Base-by-base conservation (phyloP, 2,329 filamentous ascomycete genomes). In the Aspergillus candidus region DNA sequence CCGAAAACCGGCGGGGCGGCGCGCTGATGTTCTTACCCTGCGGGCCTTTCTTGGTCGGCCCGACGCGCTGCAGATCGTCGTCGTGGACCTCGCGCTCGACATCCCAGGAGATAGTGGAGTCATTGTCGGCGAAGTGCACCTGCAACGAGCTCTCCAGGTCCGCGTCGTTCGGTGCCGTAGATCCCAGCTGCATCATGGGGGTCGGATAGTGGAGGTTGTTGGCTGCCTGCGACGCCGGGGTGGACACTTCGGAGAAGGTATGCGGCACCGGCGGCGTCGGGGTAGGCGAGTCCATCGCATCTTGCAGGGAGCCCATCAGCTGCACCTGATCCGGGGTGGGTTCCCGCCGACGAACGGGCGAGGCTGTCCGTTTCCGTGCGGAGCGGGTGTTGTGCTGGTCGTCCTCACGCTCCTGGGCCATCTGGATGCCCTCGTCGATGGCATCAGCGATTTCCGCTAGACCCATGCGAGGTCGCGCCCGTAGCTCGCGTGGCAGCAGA, bases 1-100 rank as follows among this genome's bases (percentile, higher is more conserved):
- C 62, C 2, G 60, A 65, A 32, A 62, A 50, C 3, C 65, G 61
- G 38, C 63, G 61, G 35, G 65, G 65, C 0, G 65, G 64, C 6
- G 60, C 60, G 10, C 58, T 62, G 15, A 68, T 67, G 33, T 63
- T 66, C 36, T 51, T 54, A 2, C 63, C 61, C 17, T 55, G 55
- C 3, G 47, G 41, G 13, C 52, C 53, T 12, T 51, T 46, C 34
- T 48, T 52, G 38, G 52, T 52, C 14, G 59, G 55, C 22, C 58
- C 54, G n/a, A 60, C 63, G 32, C 65, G 57, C 51, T 62, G 61
- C 8, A 68, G 37, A 18, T 64, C 49, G 44, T 67, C 64, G 10
- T 62, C 56, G 29, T 68, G 59, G 34, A 68, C 54, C 35, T 65
- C 58, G 13, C 65, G 61, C 31, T 68, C 65, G 11, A 68, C 42